A percentile compares a stretch with the other conserved stretches of the same genome.
Evolutionary conservation across 2,329 filamentous ascomycete genomes (phyloP).

Genomic region (Penicillium sp.): DNA sequence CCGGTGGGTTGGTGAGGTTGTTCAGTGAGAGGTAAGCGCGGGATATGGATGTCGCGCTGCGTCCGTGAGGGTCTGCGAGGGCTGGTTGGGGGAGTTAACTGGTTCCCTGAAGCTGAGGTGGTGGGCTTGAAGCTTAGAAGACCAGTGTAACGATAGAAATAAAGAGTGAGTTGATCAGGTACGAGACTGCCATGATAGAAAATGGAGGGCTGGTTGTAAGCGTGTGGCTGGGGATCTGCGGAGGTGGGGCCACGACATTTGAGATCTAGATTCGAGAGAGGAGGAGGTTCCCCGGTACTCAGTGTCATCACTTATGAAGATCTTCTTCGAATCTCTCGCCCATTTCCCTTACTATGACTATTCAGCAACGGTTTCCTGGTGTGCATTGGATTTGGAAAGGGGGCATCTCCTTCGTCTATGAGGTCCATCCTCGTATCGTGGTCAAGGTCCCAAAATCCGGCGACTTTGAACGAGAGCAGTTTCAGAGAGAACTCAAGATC

Average conservation of each 20-base stretch:
- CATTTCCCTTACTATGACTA: neutral
- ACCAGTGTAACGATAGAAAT: neutral
- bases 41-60: neutral
- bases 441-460: slow-evolving; percentile 31
- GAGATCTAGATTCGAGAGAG: neutral
- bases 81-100: neutral
- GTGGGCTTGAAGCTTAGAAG: neutral
- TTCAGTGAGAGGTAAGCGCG: neutral
- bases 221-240: slow-evolving; percentile 3
- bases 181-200: neutral
- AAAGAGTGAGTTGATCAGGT: neutral
- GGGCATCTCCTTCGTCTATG: slow-evolving; percentile 31
- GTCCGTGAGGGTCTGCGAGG: neutral
- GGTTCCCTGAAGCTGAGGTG: neutral
- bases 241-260: neutral
- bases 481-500: slow-evolving; percentile 28
- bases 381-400: slow-evolving; percentile 30
- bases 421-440: slow-evolving; percentile 31
- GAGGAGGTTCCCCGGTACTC: too few species aligned
- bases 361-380: slow-evolving; percentile 6
- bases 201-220: neutral
- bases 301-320: neutral
- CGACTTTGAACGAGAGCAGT: slow-evolving; percentile 29
- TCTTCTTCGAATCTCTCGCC: neutral
- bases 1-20: neutral